Conservation (phyloP, 345 rosid species). For the Arabis alpina region DNA sequence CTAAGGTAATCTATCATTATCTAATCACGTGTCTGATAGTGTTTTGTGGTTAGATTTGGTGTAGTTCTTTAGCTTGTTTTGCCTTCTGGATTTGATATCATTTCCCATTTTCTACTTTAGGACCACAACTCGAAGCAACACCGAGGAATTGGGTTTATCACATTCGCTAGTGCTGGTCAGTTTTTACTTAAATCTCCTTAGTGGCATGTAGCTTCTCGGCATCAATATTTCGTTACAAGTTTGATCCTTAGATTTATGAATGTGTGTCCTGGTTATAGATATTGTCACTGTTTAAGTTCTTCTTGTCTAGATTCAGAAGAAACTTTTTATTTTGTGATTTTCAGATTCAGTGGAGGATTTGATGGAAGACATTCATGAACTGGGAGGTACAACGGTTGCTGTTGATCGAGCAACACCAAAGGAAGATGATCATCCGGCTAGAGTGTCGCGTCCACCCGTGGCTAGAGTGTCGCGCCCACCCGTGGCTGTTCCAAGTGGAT, state of each 20-base stretch:
- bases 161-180: slow-evolving; percentile 85
- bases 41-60: slow-evolving; percentile 1
- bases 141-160: slow-evolving; percentile 96
- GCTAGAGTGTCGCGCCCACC: slow-evolving; percentile 56
- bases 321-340: neutral
- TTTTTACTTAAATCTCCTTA: slow-evolving; percentile 16
- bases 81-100: slow-evolving; percentile 14
- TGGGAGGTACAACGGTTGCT: slow-evolving; percentile 87
- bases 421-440: slow-evolving; percentile 78
- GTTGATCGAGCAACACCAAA: slow-evolving; percentile 98
- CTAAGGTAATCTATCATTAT: slow-evolving; percentile 60
- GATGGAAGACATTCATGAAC: slow-evolving; percentile 91
- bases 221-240: neutral
- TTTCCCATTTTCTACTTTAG: slow-evolving; percentile 44
- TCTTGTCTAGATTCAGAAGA: neutral
- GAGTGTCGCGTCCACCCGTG: slow-evolving; percentile 49
- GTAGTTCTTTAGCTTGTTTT: slow-evolving; percentile 4
- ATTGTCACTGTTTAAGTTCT: slow-evolving; percentile 2
- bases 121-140: slow-evolving; percentile 88
- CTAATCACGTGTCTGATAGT: slow-evolving; percentile 12
- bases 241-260: neutral
- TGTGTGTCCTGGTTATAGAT: neutral
- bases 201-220: too few relatives aligned
- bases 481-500: slow-evolving; percentile 60
- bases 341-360: slow-evolving; percentile 87